Base-by-base conservation (phyloP, 1,139 yeast species). In the Yamadazyma jaroonii region DNA sequence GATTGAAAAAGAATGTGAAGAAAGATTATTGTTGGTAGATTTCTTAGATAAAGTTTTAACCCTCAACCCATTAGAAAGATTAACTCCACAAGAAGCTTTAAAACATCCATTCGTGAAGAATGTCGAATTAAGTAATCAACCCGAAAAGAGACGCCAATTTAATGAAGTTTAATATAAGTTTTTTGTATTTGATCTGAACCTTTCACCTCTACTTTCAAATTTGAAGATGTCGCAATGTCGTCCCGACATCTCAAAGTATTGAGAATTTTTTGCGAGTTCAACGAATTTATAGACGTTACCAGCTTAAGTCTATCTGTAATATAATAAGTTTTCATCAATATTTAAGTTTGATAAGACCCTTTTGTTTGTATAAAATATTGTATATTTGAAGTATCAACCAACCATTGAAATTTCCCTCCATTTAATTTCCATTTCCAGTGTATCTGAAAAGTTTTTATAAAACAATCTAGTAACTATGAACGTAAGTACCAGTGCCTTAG, bases 51-150 rank as follows among this genome's bases (percentile, higher is more conserved):
- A 95, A 26, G 75, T 87, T 9, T 67, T 92, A 42, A 87, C 84
- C 49, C 63, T 88, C 55, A 90, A 90, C 60, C 98, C 98, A 0
- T 72, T 92, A 51, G 96, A 90, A 58, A 74, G 99, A 50, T 84
- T 96, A 81, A 88, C 97, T 0, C 98, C 98, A 9, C 96, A 88
- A 50, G 97, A 92, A 58, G 98, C 97, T 0, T 71, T 84, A 17
- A 71, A 80, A 61, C 98, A 94, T 62, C 97, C 97, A 0, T 92
- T 94, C 59, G 79, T 92, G 14, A 83, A 35, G 30, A 37, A 34
- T 31, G 45, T 45, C 9, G 46, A 43, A 26, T 5, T 10, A 7
- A 22, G 10, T 23, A 34, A 15, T 12, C 7, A 9, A 10, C 8
- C 20, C n/a, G 27, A 31, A 8, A 26, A 32, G 25, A 25, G 20